Base-by-base conservation (phyloP, 2,329 filamentous ascomycete species). In the Cylindrodendrum hubeiense region DNA sequence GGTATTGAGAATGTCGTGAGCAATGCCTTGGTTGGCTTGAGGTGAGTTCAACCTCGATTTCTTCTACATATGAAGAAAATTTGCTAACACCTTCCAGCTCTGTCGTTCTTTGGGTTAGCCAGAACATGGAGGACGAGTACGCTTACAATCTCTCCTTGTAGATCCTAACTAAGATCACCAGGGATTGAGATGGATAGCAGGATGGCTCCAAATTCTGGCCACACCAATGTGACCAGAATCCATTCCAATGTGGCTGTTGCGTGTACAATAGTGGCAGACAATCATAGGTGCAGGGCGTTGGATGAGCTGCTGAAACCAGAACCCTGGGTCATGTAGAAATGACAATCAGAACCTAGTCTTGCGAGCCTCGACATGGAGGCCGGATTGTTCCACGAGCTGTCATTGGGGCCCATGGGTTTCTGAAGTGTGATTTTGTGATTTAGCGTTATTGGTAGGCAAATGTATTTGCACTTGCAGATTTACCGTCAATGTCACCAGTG, bases 121-220 rank as follows among this genome's bases (percentile, higher is more conserved):
- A 91, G 83, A 91, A 91, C 74, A 91, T 91, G 87, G 89, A 91
- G 81, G 89, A 91, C 74, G 89, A 91, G 79, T 91, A 91, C 72
- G 86, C 88, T 50, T 91, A 91, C 79, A 91, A 90, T 77, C 79
- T 91, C 70, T 85, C 89, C 65, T 82, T 91, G 67, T 90, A 77
- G 80, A 56, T 47, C 51, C 19, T 21, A 30, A 13, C 46, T 21
- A 53, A 50, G 47, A 43, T 17, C 19, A 28, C 30, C n/a, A 49
- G 28, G 52, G 61, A 46, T 28, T 33, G 62, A 60, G 44, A 55
- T 60, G n/a, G 34, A 54, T 21, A 34, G 46, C 22, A n/a, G 26
- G 21, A 30, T 47, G 43, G 41, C 7, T 4, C 13, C 30, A 56
- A 28, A 28, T 33, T 19, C 24, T 15, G 44, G 56, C 67, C 57